A percentile compares a stretch with the other conserved stretches of the same genome.
Conservation (phyloP, 371 early-diverging fungal species). For the Mortierella sp. region DNA sequence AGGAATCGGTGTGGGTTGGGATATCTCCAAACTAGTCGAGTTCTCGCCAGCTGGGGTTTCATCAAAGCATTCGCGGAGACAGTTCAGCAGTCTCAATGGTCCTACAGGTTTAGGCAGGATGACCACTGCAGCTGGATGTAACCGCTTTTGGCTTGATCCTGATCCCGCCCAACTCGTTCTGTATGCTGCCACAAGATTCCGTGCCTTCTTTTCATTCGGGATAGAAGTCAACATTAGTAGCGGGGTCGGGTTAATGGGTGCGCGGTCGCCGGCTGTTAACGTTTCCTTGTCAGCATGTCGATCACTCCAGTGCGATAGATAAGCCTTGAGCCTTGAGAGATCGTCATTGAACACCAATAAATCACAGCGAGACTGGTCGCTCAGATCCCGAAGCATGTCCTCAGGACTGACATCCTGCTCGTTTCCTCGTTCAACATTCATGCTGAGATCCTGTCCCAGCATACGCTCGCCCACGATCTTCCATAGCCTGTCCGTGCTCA, state of each 20-base stretch:
- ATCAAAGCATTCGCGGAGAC: conserved; percentile 22
- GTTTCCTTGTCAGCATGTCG: neutral
- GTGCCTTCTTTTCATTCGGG: conserved; percentile 18
- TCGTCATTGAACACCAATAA: conserved; percentile 37
- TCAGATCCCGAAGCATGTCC: conserved; percentile 26
- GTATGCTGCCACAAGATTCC: conserved; percentile 25
- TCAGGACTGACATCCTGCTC: conserved; percentile 33
- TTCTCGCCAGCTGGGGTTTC: neutral
- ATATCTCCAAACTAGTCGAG: too few relatives aligned
- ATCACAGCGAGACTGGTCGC: conserved; percentile 25
- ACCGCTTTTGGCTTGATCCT: neutral
- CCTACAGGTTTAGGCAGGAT: conserved; percentile 40
- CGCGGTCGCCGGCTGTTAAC: neutral
- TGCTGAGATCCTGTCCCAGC: conserved; percentile 31
- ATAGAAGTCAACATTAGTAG: conserved; percentile 33
- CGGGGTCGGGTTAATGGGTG: conserved; percentile 7
- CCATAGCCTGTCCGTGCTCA: conserved; percentile 31
- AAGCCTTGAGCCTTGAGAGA: conserved; percentile 19
- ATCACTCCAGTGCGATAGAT: conserved; percentile 21
- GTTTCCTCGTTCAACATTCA: conserved; percentile 35
- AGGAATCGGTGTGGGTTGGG: neutral
- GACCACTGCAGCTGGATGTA: conserved; percentile 13
- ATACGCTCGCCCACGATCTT: conserved; percentile 32
- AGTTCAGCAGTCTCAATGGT: conserved; percentile 31
- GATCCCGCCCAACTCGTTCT: conserved; percentile 1